Conservation (phyloP, 2,329 filamentous ascomycete species). For the Alternaria arborescens region DNA sequence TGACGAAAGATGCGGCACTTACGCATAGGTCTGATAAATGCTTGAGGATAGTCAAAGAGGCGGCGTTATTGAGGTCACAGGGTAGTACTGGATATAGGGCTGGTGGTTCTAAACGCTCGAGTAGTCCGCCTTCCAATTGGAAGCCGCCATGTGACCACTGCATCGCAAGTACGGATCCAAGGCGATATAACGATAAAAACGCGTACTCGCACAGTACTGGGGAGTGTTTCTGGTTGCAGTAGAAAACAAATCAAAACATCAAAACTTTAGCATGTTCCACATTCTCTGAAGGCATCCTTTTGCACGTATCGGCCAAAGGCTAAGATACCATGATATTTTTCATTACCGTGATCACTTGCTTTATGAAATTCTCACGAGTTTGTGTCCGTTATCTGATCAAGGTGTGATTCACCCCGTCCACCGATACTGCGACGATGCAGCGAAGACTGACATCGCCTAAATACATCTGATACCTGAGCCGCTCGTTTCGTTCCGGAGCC, state of each 20-base stretch:
- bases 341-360: neutral
- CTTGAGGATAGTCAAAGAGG: neutral
- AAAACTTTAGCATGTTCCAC: neutral
- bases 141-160: conserved; percentile 12
- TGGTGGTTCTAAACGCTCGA: neutral
- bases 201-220: conserved; percentile 10
- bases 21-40: neutral
- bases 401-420: neutral
- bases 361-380: neutral
- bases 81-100: neutral
- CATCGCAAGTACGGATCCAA: conserved; percentile 9
- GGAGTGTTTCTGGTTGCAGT: conserved; percentile 6
- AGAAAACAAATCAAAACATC: neutral
- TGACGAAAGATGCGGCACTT: neutral
- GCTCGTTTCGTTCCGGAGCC: no score
- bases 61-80: neutral
- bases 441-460: neutral
- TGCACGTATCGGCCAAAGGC: neutral
- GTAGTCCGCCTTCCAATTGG: neutral
- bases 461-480: no score
- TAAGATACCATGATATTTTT: neutral
- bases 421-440: neutral
- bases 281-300: neutral
- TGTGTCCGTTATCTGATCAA: neutral
- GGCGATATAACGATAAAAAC: neutral